Conservation (phyloP, 495 filamentous ascomycete genomes). For the Hypoxylon rickii region DNA sequence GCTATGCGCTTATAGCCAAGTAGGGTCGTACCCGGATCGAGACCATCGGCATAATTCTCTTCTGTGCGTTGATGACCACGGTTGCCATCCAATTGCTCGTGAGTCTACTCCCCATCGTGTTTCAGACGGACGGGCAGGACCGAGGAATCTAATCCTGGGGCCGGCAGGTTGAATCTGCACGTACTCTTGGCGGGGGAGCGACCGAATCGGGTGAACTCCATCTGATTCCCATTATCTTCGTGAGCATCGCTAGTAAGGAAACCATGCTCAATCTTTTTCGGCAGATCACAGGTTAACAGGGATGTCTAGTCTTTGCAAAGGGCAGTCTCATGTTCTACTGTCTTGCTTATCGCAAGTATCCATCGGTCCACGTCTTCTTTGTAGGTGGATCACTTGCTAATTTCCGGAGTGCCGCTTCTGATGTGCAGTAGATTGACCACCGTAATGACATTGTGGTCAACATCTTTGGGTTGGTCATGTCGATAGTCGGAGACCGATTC, state of each 20-base stretch:
- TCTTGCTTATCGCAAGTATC: conserved; percentile 54
- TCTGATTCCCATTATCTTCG: conserved; percentile 56
- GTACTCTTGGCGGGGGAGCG: conserved; percentile 47
- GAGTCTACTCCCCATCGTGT: conserved; percentile 26
- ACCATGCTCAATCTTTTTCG: background rate
- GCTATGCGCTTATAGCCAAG: conserved; percentile 16
- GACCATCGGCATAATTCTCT: conserved; percentile 62
- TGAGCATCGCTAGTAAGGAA: conserved; percentile 55
- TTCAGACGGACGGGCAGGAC: conserved; percentile 15
- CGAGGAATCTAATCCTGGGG: conserved; percentile 23
- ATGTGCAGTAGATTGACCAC: conserved; percentile 48
- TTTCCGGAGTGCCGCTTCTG: conserved; percentile 5
- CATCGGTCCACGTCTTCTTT: conserved; percentile 59
- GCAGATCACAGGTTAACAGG: conserved; percentile 13
- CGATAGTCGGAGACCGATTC: conserved; percentile 55
- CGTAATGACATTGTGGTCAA: conserved; percentile 62
- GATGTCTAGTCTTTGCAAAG: conserved; percentile 50
- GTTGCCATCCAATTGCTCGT: conserved; percentile 59
- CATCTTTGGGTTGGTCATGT: conserved; percentile 58
- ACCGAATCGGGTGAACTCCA: conserved; percentile 47
- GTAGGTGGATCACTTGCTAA: conserved; percentile 32
- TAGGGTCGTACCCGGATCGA: conserved; percentile 59
- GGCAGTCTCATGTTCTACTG: conserved; percentile 57
- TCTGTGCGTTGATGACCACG: conserved; percentile 62
- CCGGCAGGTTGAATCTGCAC: conserved; percentile 53